phyloP scores from a whole-genome alignment of 495 filamentous ascomycete genomes.

The Trichocladium antarcticum region DNA sequence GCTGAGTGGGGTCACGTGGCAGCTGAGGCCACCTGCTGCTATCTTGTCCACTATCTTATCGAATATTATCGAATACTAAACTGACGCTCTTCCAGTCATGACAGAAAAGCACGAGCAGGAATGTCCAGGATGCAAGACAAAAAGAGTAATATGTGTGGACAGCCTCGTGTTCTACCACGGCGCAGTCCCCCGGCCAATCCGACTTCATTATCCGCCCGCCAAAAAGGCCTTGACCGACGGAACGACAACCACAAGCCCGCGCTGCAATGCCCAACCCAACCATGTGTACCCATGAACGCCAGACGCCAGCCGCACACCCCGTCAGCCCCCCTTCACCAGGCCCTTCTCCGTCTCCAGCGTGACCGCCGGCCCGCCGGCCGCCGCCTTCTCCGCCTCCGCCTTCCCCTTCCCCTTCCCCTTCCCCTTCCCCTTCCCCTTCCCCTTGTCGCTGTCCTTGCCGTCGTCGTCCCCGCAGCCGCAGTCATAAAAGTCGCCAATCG shows the following conservation, averaged over 20 bases:
- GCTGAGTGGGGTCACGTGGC: constrained; percentile 19
- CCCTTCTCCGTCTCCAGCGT: constrained; percentile 35
- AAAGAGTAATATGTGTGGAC: too few relatives aligned
- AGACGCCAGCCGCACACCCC: not conserved
- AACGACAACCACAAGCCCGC: not conserved
- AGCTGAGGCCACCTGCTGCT: not conserved
- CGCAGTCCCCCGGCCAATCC: too few relatives aligned
- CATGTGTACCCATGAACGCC: constrained; percentile 11
- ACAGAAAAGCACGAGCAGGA: too few relatives aligned
- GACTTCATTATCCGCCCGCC: too few relatives aligned
- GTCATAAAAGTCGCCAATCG: constrained; percentile 88
- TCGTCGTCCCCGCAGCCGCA: constrained; percentile 85
- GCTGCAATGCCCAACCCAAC: not conserved
- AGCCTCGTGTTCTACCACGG: too few relatives aligned
- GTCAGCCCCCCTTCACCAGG: constrained; percentile 17
- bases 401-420: not conserved
- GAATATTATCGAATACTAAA: too few relatives aligned
- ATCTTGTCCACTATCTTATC: constrained; percentile 18
- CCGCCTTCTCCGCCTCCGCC: constrained; percentile 14
- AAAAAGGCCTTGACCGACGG: too few relatives aligned
- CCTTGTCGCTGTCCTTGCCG: constrained; percentile 26
- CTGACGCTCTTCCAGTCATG: too few relatives aligned
- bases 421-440: constrained; percentile 5
- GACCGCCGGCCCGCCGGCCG: constrained; percentile 5
- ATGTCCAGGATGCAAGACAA: too few relatives aligned